Base-by-base conservation (phyloP, 73 alveolate genomes). In the Breviolum minutum region DNA sequence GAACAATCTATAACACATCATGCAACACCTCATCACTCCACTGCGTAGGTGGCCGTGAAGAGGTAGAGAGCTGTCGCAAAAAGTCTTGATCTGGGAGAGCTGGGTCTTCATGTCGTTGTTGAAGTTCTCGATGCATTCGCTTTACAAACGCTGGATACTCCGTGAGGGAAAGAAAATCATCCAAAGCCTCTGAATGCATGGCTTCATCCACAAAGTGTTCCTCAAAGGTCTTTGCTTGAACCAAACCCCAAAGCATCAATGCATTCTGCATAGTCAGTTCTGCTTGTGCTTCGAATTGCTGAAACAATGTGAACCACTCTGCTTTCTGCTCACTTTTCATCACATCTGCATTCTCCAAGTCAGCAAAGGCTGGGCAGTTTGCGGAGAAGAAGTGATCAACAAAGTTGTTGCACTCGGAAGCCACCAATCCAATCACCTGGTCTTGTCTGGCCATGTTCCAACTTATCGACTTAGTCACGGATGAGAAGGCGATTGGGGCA, bases 201-300 rank as follows among this genome's bases (percentile, higher is more conserved):
- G 98, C 98, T 90, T 80, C 98, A 76, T 92, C 98, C 66, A 92
- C 61, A 81, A 92, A 92, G 30, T 92, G 91, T 29, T 76, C 91
- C 81, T 92, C 98, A 66, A 92, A 92, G 79, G 98, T 74, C 69
- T 92, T 92, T 40, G 98, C 98, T 27, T 92, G 98, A 63, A 92
- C 98, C 24, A 81, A 66, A 62, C 98, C 98, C 98, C 98, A 92
- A 17, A 92, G 98, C 98, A 92, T 92, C 91, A 92, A 40, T 2
- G 98, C 98, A n/a, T 92, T 92, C 98, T 92, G 98, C 98, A 92
- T 66, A 14, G 98, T 92, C 88, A 92, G 79, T 84, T 92, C 98
- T 2, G 98, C 76, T 68, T 92, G 79, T 61, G 98, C 98, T 63
- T 92, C 98, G 29, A 92, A 92, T 30, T 69, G 71, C 68, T 92